Conservation (phyloP, 495 filamentous ascomycete species). For the Geoglossum glabrum region DNA sequence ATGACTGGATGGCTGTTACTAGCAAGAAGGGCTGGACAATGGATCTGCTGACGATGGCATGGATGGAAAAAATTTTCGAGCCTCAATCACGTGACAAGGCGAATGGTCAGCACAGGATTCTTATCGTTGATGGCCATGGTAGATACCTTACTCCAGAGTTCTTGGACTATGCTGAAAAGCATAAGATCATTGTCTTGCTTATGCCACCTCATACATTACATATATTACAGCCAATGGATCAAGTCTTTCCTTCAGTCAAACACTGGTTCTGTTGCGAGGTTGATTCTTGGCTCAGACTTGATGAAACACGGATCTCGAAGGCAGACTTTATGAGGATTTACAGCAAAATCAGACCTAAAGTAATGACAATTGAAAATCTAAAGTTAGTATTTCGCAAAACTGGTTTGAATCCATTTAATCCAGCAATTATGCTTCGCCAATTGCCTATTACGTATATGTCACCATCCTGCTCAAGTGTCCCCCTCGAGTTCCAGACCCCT, state of each 20-base stretch:
- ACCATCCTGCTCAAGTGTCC: background rate
- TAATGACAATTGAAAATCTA: background rate
- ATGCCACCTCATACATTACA: background rate
- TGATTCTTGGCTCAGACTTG: background rate
- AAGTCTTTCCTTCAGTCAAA: background rate
- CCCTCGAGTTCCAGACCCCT: background rate
- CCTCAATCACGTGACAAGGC: background rate
- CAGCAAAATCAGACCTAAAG: background rate
- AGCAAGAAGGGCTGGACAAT: background rate
- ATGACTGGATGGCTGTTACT: background rate
- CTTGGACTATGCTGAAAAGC: background rate
- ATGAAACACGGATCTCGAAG: background rate
- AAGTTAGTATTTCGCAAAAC: background rate
- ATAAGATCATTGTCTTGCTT: background rate
- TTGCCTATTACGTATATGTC: background rate
- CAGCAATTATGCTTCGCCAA: background rate
- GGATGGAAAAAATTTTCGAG: background rate
- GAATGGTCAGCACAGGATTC: background rate
- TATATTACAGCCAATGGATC: conserved; percentile 3
- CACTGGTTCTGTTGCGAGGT: background rate
- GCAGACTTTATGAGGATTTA: background rate
- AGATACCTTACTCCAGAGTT: background rate
- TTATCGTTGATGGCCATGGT: conserved; percentile 1
- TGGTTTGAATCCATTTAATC: background rate
- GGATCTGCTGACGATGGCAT: background rate